phyloP scores from a whole-genome alignment of 495 filamentous ascomycete species.

The Trypethelium eluteriae region DNA sequence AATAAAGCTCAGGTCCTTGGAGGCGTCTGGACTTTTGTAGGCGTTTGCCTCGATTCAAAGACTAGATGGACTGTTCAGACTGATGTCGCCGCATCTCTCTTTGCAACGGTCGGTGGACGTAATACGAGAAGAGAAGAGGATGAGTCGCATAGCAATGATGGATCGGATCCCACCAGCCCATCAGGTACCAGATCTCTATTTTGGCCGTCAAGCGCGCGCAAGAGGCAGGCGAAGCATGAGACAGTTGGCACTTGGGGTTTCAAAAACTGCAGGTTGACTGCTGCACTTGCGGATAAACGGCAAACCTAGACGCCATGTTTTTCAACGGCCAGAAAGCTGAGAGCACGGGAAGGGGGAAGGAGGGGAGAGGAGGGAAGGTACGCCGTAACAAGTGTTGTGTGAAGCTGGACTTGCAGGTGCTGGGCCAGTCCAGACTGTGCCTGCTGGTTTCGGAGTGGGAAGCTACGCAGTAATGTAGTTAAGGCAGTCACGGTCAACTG shows the following conservation, averaged over 20 bases:
- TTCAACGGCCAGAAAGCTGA: background rate
- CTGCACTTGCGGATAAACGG: slow-evolving; percentile 8
- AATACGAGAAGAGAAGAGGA: too few relatives aligned
- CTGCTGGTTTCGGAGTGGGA: background rate
- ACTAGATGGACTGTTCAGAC: background rate
- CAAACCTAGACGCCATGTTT: slow-evolving; percentile 11
- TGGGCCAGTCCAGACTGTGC: background rate
- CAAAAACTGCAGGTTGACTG: background rate
- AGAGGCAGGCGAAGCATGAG: background rate
- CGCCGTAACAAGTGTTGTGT: background rate
- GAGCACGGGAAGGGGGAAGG: background rate
- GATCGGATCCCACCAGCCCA: too few relatives aligned
- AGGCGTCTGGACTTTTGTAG: too few relatives aligned
- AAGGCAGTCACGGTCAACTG: background rate
- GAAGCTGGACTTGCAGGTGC: background rate
- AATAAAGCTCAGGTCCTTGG: too few relatives aligned
- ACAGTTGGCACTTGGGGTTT: slow-evolving; percentile 5
- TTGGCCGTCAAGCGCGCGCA: slow-evolving; percentile 4
- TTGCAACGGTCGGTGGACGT: too few relatives aligned
- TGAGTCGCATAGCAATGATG: too few relatives aligned
- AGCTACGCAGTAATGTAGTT: too few relatives aligned
- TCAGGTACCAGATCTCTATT: background rate
- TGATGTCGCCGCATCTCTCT: background rate
- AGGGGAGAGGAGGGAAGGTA: too few relatives aligned
- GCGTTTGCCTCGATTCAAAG: background rate